Evolutionary conservation across 805 yeast species (phyloP), one percentile per base, ranked within the genome.

Genomic region (Saccharomycopsis capsularis): DNA sequence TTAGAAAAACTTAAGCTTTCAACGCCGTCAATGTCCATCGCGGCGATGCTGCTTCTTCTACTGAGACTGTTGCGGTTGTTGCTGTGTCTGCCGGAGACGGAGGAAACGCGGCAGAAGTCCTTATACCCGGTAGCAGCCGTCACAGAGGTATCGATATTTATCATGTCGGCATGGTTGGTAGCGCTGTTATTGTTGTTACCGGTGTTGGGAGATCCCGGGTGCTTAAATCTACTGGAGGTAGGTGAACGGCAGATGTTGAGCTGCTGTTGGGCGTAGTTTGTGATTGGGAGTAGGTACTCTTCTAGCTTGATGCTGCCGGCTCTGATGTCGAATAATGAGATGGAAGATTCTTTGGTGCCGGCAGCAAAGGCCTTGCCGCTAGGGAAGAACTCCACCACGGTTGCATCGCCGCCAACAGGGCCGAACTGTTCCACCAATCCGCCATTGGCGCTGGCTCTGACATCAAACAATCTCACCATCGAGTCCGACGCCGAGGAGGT

Each of bases 261-360:
- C 27, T 40, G 40, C 36, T 22, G 46, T 50, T 47, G 42, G n/a
- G 54, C 53, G 25, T 64, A 62, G 16, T 56, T 59, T 52, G 60
- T 56, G n/a, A 56, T 54, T 13, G 50, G 50, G 32, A 50, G 35
- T 23, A 54, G 76, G 19, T 22, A 53, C 32, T 50, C 48, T 36
- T 53, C 52, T 32, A 49, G 42, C 18, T 46, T 38, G n/a, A 46
- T 81, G 54, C 93, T 78, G 60, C 85, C 95, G 1, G 89, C 72
- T 54, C 96, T 71, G 40, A 86, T 63, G 61, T 89, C 97, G 63
- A 77, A 84, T 48, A 87, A 64, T 51, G 85, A 71, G 23, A 85
- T 68, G 0, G 72, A 62, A 3, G 91, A 90, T 61, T 85, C 95
- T 59, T 88, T 96, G 40, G 84, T 74, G 1, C 96, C 96, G 2